These are phyloP conservation scores for Turnera subulata DNA, from an alignment of 345 rosid genomes.

Conservation along the genomic window DNA sequence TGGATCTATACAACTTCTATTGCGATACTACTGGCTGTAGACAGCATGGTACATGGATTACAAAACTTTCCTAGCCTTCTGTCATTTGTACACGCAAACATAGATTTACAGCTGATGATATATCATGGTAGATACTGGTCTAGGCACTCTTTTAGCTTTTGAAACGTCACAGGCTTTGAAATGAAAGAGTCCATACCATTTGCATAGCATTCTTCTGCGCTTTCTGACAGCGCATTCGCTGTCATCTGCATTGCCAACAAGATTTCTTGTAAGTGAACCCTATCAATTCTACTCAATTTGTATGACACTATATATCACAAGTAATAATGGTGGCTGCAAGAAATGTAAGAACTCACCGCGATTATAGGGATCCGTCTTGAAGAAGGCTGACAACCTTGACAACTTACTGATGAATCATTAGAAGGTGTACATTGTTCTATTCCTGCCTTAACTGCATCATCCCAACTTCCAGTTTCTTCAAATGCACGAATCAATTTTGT, in stretches of 20 bases:
- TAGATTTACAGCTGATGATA: slow-evolving; percentile 31
- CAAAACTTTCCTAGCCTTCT: slow-evolving; percentile 59
- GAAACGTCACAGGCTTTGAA: slow-evolving; percentile 86
- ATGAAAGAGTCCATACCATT: slow-evolving; percentile 95
- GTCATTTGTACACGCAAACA: slow-evolving; percentile 35
- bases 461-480: slow-evolving; percentile 83
- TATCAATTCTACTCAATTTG: not conserved
- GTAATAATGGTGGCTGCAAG: not conserved
- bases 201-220: slow-evolving; percentile 83
- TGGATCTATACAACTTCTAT: slow-evolving; percentile 29
- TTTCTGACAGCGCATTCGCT: slow-evolving; percentile 87
- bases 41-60: slow-evolving; percentile 31
- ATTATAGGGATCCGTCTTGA: slow-evolving; percentile 62
- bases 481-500: slow-evolving; percentile 84
- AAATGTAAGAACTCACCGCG: slow-evolving; percentile 50
- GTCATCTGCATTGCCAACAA: slow-evolving; percentile 63
- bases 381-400: slow-evolving; percentile 12
- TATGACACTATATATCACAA: too few relatives aligned
- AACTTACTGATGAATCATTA: slow-evolving; percentile 18
- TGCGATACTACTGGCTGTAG: slow-evolving; percentile 24
- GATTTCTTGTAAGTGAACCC: not conserved
- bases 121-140: slow-evolving; percentile 49
- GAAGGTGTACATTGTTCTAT: slow-evolving; percentile 35
- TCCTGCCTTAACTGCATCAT: slow-evolving; percentile 68
- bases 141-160: slow-evolving; percentile 69